phyloP scores from a whole-genome alignment of 2,329 filamentous ascomycete genomes.

The Xylaria sp. region DNA sequence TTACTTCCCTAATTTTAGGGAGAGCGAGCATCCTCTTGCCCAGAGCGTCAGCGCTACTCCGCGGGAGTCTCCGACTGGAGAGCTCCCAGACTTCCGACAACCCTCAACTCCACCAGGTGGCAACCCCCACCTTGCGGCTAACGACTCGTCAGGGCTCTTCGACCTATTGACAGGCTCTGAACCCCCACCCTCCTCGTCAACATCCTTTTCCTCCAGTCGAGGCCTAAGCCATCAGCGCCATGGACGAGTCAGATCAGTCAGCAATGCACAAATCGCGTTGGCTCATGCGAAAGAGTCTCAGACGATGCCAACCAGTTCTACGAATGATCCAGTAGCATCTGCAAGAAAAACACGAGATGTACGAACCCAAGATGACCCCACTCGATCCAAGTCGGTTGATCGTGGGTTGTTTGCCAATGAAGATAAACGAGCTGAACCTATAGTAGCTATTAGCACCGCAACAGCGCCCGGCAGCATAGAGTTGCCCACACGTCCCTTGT shows the following conservation, averaged over 20 bases:
- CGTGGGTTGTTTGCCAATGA: conserved; percentile 61
- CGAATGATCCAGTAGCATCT: conserved; percentile 51
- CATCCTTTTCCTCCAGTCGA: conserved; percentile 39
- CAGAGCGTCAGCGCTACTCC: conserved; percentile 77
- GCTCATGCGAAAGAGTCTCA: conserved; percentile 43
- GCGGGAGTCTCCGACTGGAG: conserved; percentile 50
- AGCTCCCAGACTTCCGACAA: conserved; percentile 42
- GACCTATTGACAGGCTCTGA: conserved; percentile 44
- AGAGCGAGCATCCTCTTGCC: conserved; percentile 73
- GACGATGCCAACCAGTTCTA: conserved; percentile 47
- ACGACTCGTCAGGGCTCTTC: conserved; percentile 45
- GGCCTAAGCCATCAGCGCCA: conserved; percentile 47
- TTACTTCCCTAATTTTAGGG: conserved; percentile 55
- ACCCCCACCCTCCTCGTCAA: conserved; percentile 40
- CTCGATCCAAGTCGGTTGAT: conserved; percentile 68
- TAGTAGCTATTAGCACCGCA: conserved; percentile 66
- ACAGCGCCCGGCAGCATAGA: conserved; percentile 66
- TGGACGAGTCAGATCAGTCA: conserved; percentile 51
- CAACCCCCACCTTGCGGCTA: conserved; percentile 42
- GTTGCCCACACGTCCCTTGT: conserved; percentile 53
- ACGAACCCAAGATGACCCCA: conserved; percentile 50
- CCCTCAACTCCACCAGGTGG: conserved; percentile 48
- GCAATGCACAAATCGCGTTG: conserved; percentile 52
- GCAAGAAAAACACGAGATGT: conserved; percentile 51
- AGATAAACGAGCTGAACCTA: conserved; percentile 69